These are phyloP conservation scores for Paraurostyla sp. DNA, from an alignment of 73 alveolate genomes.

Conservation along the genomic window DNA sequence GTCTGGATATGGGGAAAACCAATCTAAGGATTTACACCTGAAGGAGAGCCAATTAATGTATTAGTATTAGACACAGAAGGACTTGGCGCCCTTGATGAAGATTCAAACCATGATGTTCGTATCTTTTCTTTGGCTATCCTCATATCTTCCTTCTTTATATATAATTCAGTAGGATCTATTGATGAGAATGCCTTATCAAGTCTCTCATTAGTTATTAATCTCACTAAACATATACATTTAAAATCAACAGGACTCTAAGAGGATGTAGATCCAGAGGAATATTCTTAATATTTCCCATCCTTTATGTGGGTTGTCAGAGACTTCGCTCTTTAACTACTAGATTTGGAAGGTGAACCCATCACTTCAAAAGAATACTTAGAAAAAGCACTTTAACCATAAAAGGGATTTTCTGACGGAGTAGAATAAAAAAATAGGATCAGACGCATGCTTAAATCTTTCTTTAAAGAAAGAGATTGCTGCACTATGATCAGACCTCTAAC, in stretches of 20 bases:
- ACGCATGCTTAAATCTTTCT: conserved; percentile 90
- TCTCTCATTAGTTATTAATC: conserved; percentile 89
- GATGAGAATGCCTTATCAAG: conserved; percentile 95
- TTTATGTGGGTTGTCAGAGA: conserved; percentile 99
- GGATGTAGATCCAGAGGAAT: conserved; percentile 93
- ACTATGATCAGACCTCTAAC: conserved; percentile 98
- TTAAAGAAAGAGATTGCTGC: conserved; percentile 97
- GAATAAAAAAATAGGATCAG: conserved; percentile 96
- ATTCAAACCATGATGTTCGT: conserved; percentile 95
- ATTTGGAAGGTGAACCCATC: conserved; percentile 89
- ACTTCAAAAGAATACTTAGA: conserved; percentile 97
- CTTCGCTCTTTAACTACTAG: conserved; percentile 93
- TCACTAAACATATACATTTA: conserved; percentile 90
- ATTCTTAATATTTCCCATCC: conserved; percentile 93
- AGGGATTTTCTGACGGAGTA: conserved; percentile 80
- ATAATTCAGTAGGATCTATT: conserved; percentile 96
- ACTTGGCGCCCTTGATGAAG: conserved; percentile 96
- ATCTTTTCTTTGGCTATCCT: conserved; percentile 93
- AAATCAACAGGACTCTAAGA: conserved; percentile 81
- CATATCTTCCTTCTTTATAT: conserved; percentile 88
- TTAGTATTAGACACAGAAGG: conserved; percentile 94
- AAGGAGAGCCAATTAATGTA: conserved; percentile 89
- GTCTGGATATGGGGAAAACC: conserved; percentile 97
- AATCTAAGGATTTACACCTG: conserved; percentile 82
- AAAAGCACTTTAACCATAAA: conserved; percentile 85